Percentiles rank a stretch among this genome's conserved stretches.
phyloP scores from a whole-genome alignment of 2,329 filamentous ascomycete genomes.

The Colletotrichum nymphaeae region DNA sequence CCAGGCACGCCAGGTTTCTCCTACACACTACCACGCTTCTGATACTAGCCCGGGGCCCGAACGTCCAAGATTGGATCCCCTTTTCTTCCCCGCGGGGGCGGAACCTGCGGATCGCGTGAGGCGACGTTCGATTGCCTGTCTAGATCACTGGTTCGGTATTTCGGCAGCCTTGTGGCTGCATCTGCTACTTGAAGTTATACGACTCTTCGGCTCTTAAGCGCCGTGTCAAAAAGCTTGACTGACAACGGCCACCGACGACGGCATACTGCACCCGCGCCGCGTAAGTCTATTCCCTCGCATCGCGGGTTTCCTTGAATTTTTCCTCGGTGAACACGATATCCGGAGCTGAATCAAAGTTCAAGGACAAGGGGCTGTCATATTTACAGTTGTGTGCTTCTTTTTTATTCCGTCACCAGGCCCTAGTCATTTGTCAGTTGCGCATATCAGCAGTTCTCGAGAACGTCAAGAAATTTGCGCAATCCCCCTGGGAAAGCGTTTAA shows the following conservation, averaged over 20 bases:
- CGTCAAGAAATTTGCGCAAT: constrained; percentile 7
- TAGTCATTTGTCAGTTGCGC: not conserved
- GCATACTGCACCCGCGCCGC: constrained; percentile 3
- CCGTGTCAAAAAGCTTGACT: not conserved
- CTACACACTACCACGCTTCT: constrained; percentile 24
- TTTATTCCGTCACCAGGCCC: not conserved
- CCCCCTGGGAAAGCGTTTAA: not conserved
- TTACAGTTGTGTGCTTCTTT: not conserved
- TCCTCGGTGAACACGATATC: constrained; percentile 3
- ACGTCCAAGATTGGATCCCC: constrained; percentile 9
- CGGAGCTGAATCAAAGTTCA: constrained; percentile 4
- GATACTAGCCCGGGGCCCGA: constrained; percentile 22
- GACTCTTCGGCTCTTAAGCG: not conserved
- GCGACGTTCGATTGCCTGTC: not conserved
- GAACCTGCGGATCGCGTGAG: constrained; percentile 8
- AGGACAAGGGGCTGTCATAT: not conserved
- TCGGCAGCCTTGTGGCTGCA: constrained; percentile 9
- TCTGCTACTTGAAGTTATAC: not conserved
- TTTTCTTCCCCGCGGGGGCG: constrained; percentile 8
- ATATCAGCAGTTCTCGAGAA: not conserved
- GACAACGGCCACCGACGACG: constrained; percentile 11
- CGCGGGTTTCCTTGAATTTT: not conserved
- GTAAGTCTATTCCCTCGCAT: not conserved
- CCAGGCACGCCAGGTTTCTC: not conserved
- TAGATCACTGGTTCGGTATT: not conserved